A percentile compares a stretch with the other conserved stretches of the same genome.
Evolutionary conservation across 228 moss, liverwort and hornwort species (phyloP).

Genomic region (Sphagnum magellanicum): DNA sequence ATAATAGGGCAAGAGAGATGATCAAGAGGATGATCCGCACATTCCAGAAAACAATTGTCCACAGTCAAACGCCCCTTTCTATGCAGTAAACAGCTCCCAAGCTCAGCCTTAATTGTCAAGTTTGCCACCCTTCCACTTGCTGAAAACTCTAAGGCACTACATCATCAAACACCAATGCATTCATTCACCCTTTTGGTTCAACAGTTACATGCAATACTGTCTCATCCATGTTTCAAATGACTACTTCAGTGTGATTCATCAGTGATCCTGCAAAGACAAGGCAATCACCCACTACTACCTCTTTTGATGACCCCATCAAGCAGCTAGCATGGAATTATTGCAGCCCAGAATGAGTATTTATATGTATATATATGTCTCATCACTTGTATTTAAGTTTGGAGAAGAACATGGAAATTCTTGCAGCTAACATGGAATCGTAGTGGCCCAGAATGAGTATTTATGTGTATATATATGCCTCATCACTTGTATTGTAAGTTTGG

Average conservation of each 20-base stretch:
- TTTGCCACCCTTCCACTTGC: conserved; percentile 47
- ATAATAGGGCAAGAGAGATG: conserved; percentile 49
- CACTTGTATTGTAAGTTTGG: too few relatives aligned
- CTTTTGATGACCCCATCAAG: too few relatives aligned
- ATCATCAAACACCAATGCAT: neutral
- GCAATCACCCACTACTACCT: too few relatives aligned
- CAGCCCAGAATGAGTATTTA: too few relatives aligned
- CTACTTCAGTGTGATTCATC: neutral
- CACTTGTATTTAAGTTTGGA: too few relatives aligned
- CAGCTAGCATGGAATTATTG: too few relatives aligned
- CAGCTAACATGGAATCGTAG: too few relatives aligned
- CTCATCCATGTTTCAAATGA: neutral
- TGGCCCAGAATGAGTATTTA: too few relatives aligned
- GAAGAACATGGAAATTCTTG: too few relatives aligned
- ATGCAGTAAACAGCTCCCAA: conserved; percentile 51
- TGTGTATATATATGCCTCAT: too few relatives aligned
- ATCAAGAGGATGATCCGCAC: conserved; percentile 44
- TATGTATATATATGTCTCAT: too few relatives aligned
- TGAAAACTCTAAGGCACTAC: conserved; percentile 50
- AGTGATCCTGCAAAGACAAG: neutral
- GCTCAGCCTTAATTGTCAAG: conserved; percentile 46
- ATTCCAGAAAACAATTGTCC: conserved; percentile 42
- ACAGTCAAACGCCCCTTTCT: conserved; percentile 49
- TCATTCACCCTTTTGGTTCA: neutral
- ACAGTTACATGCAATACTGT: neutral